Evolutionary conservation across 192 early-diverging fungal species (phyloP).

Genomic region (Neocallimastix lanati): DNA sequence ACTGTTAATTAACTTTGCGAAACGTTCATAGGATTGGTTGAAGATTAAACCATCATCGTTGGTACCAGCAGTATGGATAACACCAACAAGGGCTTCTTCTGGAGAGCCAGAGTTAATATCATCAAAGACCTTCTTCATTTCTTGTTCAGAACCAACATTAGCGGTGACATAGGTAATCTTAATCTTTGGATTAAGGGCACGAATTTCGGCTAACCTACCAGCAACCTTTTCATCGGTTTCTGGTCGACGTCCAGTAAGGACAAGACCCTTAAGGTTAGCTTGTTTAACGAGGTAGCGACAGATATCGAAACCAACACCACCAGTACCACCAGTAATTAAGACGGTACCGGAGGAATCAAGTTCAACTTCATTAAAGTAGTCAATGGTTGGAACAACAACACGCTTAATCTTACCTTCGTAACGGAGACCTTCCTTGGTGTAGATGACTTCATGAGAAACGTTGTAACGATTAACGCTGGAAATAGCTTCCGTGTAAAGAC

Average conservation of each 20-base stretch:
- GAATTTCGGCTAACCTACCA: not conserved
- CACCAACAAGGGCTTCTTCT: not conserved
- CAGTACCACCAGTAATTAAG: not conserved
- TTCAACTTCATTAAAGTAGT: not conserved
- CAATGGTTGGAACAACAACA: not conserved
- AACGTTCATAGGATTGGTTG: not conserved
- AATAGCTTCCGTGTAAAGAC: not conserved
- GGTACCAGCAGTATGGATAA: not conserved
- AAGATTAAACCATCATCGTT: not conserved
- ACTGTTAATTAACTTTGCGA: not conserved
- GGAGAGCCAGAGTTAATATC: not conserved
- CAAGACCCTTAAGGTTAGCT: not conserved
- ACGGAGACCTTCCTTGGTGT: not conserved
- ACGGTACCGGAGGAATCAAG: not conserved
- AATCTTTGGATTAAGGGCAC: not conserved
- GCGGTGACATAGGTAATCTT: not conserved
- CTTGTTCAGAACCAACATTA: not conserved
- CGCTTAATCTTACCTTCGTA: not conserved
- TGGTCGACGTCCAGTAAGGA: not conserved
- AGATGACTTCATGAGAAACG: not conserved
- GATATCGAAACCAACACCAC: not conserved
- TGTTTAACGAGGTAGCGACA: not conserved
- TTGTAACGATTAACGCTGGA: not conserved
- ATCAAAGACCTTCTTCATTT: not conserved
- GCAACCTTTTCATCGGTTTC: not conserved